These are phyloP conservation scores for Cyphellophora attinorum DNA, from an alignment of 2,329 filamentous ascomycete genomes.

Conservation along the genomic window DNA sequence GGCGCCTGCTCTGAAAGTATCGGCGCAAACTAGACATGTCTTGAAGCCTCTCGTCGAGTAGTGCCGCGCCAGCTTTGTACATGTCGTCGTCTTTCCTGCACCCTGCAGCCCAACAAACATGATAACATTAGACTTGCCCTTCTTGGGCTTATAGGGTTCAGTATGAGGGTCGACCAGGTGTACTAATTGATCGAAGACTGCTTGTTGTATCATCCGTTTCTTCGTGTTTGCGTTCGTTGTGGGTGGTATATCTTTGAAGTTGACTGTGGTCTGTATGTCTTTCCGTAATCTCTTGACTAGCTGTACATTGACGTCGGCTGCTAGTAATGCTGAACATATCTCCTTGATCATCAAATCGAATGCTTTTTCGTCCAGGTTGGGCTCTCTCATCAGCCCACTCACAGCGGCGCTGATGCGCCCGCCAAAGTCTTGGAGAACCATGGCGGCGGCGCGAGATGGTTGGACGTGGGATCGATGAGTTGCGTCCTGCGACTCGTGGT, in stretches of 20 bases:
- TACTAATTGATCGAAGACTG: slow-evolving; percentile 94
- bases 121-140: slow-evolving; percentile 91
- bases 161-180: slow-evolving; percentile 91
- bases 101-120: slow-evolving; percentile 99
- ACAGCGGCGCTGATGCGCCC: slow-evolving; percentile 97
- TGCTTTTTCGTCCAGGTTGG: slow-evolving; percentile 94
- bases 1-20: slow-evolving; percentile 95
- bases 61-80: slow-evolving; percentile 90
- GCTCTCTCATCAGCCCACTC: slow-evolving; percentile 81
- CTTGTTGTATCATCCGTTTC: slow-evolving; percentile 95
- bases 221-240: slow-evolving; percentile 69
- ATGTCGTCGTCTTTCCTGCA: slow-evolving; percentile 95
- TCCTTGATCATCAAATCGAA: slow-evolving; percentile 99
- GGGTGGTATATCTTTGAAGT: slow-evolving; percentile 85
- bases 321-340: slow-evolving; percentile 88
- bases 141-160: slow-evolving; percentile 93
- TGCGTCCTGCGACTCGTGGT: no score
- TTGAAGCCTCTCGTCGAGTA: slow-evolving; percentile 92
- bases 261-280: slow-evolving; percentile 81
- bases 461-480: no score
- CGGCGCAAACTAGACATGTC: slow-evolving; percentile 87
- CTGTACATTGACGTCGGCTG: slow-evolving; percentile 94
- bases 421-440: slow-evolving; percentile 98
- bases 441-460: slow-evolving; percentile 42
- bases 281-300: slow-evolving; percentile 86